Evolutionary conservation across 768 basidiomycete genomes (phyloP).

Genomic region (Boletales sp.): DNA sequence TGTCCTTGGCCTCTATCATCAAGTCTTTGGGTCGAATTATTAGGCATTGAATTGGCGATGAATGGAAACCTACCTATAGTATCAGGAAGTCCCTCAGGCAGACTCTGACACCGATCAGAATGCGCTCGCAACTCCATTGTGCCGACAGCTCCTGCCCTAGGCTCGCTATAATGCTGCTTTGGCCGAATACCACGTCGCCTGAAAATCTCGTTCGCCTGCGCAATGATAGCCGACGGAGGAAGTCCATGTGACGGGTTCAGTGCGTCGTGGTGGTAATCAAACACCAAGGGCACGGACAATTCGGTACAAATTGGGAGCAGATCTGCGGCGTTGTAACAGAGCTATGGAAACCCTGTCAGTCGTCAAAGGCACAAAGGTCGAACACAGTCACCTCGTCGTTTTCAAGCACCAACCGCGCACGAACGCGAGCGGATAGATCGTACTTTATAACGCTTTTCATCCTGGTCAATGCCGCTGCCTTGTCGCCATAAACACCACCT

Average conservation of each 20-base stretch:
- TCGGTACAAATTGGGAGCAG: conserved; percentile 85
- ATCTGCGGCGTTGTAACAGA: conserved; percentile 90
- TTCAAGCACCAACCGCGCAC: conserved; percentile 80
- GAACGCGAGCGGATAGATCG: conserved; percentile 57
- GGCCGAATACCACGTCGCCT: conserved; percentile 71
- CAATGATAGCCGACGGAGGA: conserved; percentile 63
- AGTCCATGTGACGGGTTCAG: conserved; percentile 56
- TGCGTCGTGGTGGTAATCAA: conserved; percentile 83
- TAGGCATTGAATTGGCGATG: not conserved
- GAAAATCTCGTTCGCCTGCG: conserved; percentile 75
- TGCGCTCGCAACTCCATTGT: conserved; percentile 88
- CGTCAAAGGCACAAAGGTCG: not conserved
- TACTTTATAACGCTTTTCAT: conserved; percentile 67
- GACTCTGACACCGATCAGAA: conserved; percentile 69
- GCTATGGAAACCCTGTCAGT: conserved; percentile 23
- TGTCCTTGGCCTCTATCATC: conserved; percentile 94
- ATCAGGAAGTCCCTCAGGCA: conserved; percentile 63
- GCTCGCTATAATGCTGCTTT: conserved; percentile 91
- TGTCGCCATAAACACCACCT: conserved; percentile 83
- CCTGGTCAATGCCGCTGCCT: conserved; percentile 61
- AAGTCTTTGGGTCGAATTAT: conserved; percentile 44
- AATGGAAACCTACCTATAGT: conserved; percentile 51
- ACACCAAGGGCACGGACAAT: conserved; percentile 69
- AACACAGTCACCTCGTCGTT: conserved; percentile 73
- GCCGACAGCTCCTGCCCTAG: conserved; percentile 78